Conservation (phyloP, 345 rosid species). For the Boechera retrofracta region DNA sequence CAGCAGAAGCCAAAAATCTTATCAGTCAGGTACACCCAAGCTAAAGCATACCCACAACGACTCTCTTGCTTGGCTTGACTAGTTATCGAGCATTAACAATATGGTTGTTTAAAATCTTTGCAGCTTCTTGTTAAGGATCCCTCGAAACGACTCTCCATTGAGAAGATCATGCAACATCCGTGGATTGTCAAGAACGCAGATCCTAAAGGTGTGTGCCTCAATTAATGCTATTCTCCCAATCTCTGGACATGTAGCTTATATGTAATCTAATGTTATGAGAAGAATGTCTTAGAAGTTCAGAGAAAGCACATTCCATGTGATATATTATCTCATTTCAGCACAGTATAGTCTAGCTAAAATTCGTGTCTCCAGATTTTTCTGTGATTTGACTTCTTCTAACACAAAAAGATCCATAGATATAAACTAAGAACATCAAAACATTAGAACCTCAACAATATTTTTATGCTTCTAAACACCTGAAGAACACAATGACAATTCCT, state of each 20-base stretch:
- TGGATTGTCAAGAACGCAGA: conserved; percentile 89
- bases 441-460: conserved; percentile 27
- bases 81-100: conserved; percentile 8
- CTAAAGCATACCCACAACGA: background rate
- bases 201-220: conserved; percentile 60
- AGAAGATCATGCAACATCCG: conserved; percentile 85
- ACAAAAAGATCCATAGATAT: conserved; percentile 25
- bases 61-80: conserved; percentile 31
- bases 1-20: conserved; percentile 75
- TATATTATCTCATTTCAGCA: conserved; percentile 2
- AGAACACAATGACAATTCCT: conserved; percentile 41
- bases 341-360: conserved; percentile 1
- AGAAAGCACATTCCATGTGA: background rate
- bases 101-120: conserved; percentile 32
- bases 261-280: conserved; percentile 12
- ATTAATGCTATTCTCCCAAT: conserved; percentile 20
- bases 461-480: conserved; percentile 40
- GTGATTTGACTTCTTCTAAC: conserved; percentile 14
- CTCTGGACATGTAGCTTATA: conserved; percentile 17
- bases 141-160: conserved; percentile 75
- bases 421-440: conserved; percentile 18
- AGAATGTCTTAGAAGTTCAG: conserved; percentile 12
- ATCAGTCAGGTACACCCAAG: conserved; percentile 57
- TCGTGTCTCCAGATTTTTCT: conserved; percentile 11
- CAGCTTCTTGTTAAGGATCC: conserved; percentile 95